phyloP scores from a whole-genome alignment of 1,284 basidiomycete species.

The Takashimella koratensis region DNA sequence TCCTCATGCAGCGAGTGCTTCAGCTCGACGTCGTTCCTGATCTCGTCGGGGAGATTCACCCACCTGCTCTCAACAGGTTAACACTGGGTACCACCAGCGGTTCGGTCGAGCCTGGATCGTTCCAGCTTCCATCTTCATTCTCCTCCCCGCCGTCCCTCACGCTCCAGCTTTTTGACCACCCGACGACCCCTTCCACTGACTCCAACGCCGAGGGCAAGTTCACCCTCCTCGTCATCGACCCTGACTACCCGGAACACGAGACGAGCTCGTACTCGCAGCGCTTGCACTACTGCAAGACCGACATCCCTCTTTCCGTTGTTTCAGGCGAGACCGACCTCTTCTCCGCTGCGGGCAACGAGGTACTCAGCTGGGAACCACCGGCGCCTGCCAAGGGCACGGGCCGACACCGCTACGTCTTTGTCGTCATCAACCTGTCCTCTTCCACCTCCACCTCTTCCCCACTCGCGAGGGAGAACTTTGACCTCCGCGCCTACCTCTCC shows the following conservation, averaged over 20 bases:
- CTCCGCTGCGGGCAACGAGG: conserved; percentile 23
- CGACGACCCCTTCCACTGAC: conserved; percentile 55
- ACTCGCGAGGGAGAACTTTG: conserved; percentile 25
- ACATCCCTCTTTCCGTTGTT: conserved; percentile 69
- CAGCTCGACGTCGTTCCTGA: conserved; percentile 91
- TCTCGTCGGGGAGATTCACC: conserved; percentile 67
- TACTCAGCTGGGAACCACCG: conserved; percentile 39
- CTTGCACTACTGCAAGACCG: conserved; percentile 85
- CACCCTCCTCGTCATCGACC: conserved; percentile 83
- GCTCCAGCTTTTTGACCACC: conserved; percentile 32
- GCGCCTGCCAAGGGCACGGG: conserved; percentile 34
- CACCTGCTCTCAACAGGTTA: conserved; percentile 49
- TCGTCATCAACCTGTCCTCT: conserved; percentile 20
- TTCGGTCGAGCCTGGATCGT: conserved; percentile 59
- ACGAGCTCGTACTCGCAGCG: conserved; percentile 65
- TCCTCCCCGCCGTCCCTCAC: conserved; percentile 13
- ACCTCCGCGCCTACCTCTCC: conserved; percentile 27
- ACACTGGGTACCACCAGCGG: conserved; percentile 43
- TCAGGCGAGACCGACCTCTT: conserved; percentile 51
- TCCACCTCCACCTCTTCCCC: conserved; percentile 3
- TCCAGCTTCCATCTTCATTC: conserved; percentile 59
- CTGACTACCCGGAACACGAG: conserved; percentile 74
- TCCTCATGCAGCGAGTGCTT: conserved; percentile 85
- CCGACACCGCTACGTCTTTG: conserved; percentile 37
- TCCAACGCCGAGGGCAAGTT: conserved; percentile 63